Base-by-base conservation (phyloP, 164 flowering plant genomes). In the Chimonanthus praecox region DNA sequence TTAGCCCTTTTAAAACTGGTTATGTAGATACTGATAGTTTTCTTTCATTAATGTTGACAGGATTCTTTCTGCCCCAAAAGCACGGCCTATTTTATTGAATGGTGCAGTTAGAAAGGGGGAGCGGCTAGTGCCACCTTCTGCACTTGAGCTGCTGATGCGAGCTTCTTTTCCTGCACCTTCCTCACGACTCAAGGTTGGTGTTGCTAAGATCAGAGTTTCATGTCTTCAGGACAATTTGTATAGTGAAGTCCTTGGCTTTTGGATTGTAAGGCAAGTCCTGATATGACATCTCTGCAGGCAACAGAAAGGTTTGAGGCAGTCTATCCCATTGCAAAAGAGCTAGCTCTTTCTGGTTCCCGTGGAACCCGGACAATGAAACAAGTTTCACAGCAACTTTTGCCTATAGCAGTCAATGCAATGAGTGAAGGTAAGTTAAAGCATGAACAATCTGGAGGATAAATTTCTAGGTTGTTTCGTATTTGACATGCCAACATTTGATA, bases 291-390 rank as follows among this genome's bases (percentile, higher is more conserved):
- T 79, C 62, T 77, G 63, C 78, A 94, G 99, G 97, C 97, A 49
- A 92, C 97, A 68, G 99, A 94, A 74, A 89, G 99, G 81, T 91
- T 94, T 81, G 94, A 91, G 76, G 94, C 90, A 45, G 72, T 85
- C 18, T 94, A 92, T 79, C 99, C 97, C 47, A 78, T 81, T 60
- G 79, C 92, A 4, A 92, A 90, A 76, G 97, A 92, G 78, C 85
- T 94, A 51, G 88, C 98, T 43, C 91, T 94, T 74, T 89, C 93
- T 76, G 97, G 97, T 71, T 48, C 88, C 67, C 82, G 88, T 71
- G 97, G 97, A 78, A 91, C 92, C 82, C 92, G 92, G 79, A 91
- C 92, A 64, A 87, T 87, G 92, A 94, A 87, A 72, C 97, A 90
- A 84, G 86, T 84, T 61, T 78, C 93, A 6, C 92, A 81, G 76